Evolutionary conservation across 1,139 yeast species (phyloP).

Genomic region (Candida freyschussii): DNA sequence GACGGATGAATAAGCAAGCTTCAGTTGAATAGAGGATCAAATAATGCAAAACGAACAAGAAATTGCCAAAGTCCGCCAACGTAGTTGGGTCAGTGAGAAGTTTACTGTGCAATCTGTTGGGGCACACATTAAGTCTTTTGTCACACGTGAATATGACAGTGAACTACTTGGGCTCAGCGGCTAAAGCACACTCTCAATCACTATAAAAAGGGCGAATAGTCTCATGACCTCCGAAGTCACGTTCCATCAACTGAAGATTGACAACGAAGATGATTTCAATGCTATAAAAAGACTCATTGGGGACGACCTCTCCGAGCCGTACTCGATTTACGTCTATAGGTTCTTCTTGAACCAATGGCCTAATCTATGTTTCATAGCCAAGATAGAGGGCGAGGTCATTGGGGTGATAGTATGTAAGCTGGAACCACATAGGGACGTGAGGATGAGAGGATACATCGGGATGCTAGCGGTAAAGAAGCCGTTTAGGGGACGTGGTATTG

Average conservation of each 20-base stretch:
- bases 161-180: no score
- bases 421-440: slow-evolving; percentile 68
- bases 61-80: no score
- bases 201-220: no score
- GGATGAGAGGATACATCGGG: slow-evolving; percentile 87
- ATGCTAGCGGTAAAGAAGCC: slow-evolving; percentile 82
- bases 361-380: slow-evolving; percentile 50
- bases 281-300: slow-evolving; percentile 44
- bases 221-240: no score
- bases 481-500: slow-evolving; percentile 77
- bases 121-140: no score
- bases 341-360: slow-evolving; percentile 72
- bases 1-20: no score
- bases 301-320: slow-evolving; percentile 65
- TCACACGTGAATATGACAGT: no score
- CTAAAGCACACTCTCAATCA: no score
- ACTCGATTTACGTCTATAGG: slow-evolving; percentile 65
- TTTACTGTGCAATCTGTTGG: no score
- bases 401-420: slow-evolving; percentile 85
- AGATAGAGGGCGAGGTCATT: slow-evolving; percentile 39
- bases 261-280: slow-evolving; percentile 29
- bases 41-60: no score
- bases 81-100: no score
- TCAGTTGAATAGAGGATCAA: no score
- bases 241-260: slow-evolving; percentile 28